A percentile compares a stretch with the other conserved stretches of the same genome.
Evolutionary conservation across 2,329 filamentous ascomycete genomes (phyloP).

Genomic region (Grosmannia serpens): DNA sequence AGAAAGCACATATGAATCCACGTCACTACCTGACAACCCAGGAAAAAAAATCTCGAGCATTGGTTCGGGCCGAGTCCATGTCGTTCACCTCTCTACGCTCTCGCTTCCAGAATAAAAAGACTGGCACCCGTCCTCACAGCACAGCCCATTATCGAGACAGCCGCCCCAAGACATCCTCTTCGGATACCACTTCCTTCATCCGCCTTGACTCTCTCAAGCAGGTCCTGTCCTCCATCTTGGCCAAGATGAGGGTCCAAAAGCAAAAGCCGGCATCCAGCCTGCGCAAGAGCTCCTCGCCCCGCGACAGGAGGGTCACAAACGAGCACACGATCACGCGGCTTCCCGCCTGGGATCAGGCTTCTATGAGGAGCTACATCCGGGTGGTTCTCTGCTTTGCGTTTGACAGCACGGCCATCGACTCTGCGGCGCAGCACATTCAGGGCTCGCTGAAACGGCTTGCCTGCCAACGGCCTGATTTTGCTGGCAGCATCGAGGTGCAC

Average conservation of each 20-base stretch:
- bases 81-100: too few relatives aligned
- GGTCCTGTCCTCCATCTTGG: background rate
- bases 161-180: background rate
- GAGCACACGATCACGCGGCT: conserved; percentile 1
- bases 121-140: background rate
- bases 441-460: conserved; percentile 13
- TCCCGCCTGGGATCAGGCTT: conserved; percentile 11
- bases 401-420: background rate
- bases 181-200: background rate
- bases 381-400: conserved; percentile 16
- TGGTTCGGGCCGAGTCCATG: too few relatives aligned
- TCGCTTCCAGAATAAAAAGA: background rate
- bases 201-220: background rate
- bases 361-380: conserved; percentile 12
- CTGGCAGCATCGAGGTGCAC: conserved; percentile 16
- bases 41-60: too few relatives aligned
- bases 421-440: conserved; percentile 9
- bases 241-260: background rate
- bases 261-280: background rate
- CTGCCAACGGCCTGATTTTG: conserved; percentile 16
- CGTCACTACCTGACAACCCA: too few relatives aligned
- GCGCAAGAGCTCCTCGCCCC: background rate
- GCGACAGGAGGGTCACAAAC: background rate
- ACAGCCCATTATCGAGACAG: too few relatives aligned
- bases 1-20: too few relatives aligned